A percentile compares a stretch with the other conserved stretches of the same genome.
These are phyloP conservation scores for Penstemon barbatus DNA, from an alignment of 257 asterid species.

Conservation along the genomic window DNA sequence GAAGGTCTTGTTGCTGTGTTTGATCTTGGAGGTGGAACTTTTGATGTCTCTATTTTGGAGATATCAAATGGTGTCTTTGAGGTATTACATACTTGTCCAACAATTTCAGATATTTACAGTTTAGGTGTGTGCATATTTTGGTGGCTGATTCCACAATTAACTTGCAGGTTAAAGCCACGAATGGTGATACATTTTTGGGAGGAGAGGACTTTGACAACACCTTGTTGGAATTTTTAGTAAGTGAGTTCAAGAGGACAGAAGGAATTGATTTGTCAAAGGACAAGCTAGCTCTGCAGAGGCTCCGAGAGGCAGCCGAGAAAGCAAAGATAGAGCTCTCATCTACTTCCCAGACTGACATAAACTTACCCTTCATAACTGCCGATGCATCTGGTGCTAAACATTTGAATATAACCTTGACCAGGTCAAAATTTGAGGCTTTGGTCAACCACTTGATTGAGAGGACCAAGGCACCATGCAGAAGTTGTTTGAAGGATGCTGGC, in stretches of 20 bases:
- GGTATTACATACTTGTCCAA: slow-evolving; percentile 32
- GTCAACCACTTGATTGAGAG: slow-evolving; percentile 66
- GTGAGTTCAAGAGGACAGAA: slow-evolving; percentile 63
- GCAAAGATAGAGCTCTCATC: slow-evolving; percentile 79
- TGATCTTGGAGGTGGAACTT: slow-evolving; percentile 81
- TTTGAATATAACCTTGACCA: slow-evolving; percentile 59
- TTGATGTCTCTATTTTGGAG: slow-evolving; percentile 70
- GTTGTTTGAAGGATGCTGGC: slow-evolving; percentile 77
- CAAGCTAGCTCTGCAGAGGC: slow-evolving; percentile 73
- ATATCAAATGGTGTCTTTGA: slow-evolving; percentile 76
- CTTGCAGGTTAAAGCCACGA: slow-evolving; percentile 73
- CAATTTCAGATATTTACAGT: background rate
- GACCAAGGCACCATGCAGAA: slow-evolving; percentile 67
- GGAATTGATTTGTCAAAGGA: slow-evolving; percentile 65
- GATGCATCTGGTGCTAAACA: slow-evolving; percentile 74
- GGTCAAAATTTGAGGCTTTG: slow-evolving; percentile 72
- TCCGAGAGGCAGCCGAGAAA: slow-evolving; percentile 82
- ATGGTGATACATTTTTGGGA: slow-evolving; percentile 80
- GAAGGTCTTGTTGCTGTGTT: slow-evolving; percentile 79
- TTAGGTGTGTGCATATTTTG: background rate
- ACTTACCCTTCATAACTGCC: slow-evolving; percentile 70
- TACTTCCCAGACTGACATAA: slow-evolving; percentile 69
- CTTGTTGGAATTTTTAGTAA: slow-evolving; percentile 59
- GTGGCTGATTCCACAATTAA: slow-evolving; percentile 14
- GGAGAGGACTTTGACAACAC: slow-evolving; percentile 83